phyloP scores from a whole-genome alignment of 192 early-diverging fungal genomes.

The Podila horticola region DNA sequence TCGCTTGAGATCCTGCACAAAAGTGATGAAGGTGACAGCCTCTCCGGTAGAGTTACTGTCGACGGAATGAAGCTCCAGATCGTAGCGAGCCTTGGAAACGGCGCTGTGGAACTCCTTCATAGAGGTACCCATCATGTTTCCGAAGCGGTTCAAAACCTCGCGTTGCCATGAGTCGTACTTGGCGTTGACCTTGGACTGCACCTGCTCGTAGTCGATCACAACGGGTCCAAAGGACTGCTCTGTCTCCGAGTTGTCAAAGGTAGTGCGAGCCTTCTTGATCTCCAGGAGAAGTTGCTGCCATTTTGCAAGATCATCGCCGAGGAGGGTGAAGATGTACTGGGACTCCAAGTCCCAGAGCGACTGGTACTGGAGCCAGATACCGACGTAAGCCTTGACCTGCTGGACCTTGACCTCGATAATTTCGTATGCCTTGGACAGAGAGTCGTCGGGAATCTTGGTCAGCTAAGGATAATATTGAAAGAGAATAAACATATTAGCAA shows the following conservation, averaged over 20 bases:
- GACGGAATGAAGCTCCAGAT: slow-evolving; percentile 89
- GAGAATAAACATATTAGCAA: not conserved
- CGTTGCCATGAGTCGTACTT: slow-evolving; percentile 99
- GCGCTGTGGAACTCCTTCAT: slow-evolving; percentile 85
- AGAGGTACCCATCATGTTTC: slow-evolving; percentile 76
- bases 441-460: slow-evolving; percentile 73
- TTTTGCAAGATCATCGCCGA: slow-evolving; percentile 88
- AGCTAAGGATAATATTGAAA: slow-evolving; percentile 53
- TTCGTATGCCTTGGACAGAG: slow-evolving; percentile 82
- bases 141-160: slow-evolving; percentile 94
- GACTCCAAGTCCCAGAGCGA: slow-evolving; percentile 97
- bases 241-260: slow-evolving; percentile 97
- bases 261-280: slow-evolving; percentile 92
- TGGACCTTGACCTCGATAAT: slow-evolving; percentile 82
- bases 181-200: slow-evolving; percentile 97
- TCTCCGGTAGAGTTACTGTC: slow-evolving; percentile 89
- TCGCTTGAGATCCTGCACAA: slow-evolving; percentile 94
- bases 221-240: slow-evolving; percentile 86
- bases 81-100: slow-evolving; percentile 80
- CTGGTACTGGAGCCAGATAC: slow-evolving; percentile 98
- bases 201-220: slow-evolving; percentile 95
- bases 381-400: slow-evolving; percentile 86
- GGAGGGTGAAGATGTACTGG: slow-evolving; percentile 78
- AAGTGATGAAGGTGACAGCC: slow-evolving; percentile 93
- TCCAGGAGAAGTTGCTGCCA: slow-evolving; percentile 97